These are phyloP conservation scores for Lentinus brumalis DNA, from an alignment of 768 basidiomycete species.

Conservation along the genomic window DNA sequence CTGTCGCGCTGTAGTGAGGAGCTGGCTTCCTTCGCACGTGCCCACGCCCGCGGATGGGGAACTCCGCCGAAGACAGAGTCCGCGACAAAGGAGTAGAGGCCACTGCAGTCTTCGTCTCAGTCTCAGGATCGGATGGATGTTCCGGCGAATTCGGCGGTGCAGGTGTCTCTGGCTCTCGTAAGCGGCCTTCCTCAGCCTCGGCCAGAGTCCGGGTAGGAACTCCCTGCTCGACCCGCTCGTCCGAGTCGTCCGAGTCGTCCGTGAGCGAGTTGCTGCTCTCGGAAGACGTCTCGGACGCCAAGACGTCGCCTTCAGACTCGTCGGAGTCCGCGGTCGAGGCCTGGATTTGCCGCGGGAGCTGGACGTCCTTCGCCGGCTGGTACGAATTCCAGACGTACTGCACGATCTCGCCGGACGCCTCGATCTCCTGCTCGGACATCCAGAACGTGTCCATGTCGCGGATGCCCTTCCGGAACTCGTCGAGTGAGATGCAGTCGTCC, in stretches of 20 bases:
- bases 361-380: conserved; percentile 1
- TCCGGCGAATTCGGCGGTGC: neutral
- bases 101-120: neutral
- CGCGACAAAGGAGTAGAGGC: neutral
- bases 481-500: conserved; percentile 20
- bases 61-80: conserved; percentile 4
- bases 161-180: neutral
- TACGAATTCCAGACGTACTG: conserved; percentile 10
- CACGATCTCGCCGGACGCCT: neutral
- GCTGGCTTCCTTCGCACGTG: neutral
- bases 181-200: neutral
- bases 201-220: neutral
- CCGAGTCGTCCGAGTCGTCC: neutral
- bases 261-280: conserved; percentile 6
- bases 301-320: conserved; percentile 3
- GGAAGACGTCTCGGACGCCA: conserved; percentile 6
- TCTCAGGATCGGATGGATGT: neutral
- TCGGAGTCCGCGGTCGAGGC: neutral
- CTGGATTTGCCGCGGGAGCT: neutral
- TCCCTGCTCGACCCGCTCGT: neutral
- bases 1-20: neutral
- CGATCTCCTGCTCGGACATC: conserved; percentile 20
- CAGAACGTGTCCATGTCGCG: conserved; percentile 31
- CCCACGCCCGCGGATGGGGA: conserved; percentile 10
- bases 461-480: conserved; percentile 23